phyloP scores from a whole-genome alignment of 2,329 filamentous ascomycete species.

The Aspergillus sp. region DNA sequence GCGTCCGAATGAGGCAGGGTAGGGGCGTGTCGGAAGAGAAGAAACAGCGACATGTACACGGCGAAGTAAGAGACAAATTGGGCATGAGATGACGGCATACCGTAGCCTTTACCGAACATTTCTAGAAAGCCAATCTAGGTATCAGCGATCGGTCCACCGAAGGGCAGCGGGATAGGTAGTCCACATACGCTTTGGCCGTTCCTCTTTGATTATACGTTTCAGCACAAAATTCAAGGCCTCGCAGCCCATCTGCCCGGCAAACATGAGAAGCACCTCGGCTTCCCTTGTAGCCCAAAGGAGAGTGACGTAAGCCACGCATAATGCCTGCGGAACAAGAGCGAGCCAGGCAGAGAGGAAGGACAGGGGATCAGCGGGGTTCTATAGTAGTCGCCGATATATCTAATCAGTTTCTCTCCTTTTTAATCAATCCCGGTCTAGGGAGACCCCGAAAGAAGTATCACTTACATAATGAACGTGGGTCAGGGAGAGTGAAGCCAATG shows the following conservation, averaged over 20 bases:
- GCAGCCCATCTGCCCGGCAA: slow-evolving; percentile 85
- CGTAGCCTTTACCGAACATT: slow-evolving; percentile 87
- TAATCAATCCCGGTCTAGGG: background rate
- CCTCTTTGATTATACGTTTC: slow-evolving; percentile 89
- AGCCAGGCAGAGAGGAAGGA: slow-evolving; percentile 92
- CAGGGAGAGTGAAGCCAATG: slow-evolving; percentile 84
- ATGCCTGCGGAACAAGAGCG: slow-evolving; percentile 85
- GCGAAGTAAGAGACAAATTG: slow-evolving; percentile 95
- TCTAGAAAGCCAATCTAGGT: slow-evolving; percentile 39
- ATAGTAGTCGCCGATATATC: slow-evolving; percentile 5
- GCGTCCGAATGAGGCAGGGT: slow-evolving; percentile 44
- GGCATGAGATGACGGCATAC: slow-evolving; percentile 94
- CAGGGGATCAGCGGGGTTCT: slow-evolving; percentile 83
- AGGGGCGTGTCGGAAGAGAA: slow-evolving; percentile 77
- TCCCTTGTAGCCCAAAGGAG: slow-evolving; percentile 90
- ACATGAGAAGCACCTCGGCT: slow-evolving; percentile 84
- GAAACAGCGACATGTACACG: slow-evolving; percentile 77
- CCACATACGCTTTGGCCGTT: slow-evolving; percentile 72
- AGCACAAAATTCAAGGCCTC: slow-evolving; percentile 87
- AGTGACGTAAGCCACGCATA: slow-evolving; percentile 86
- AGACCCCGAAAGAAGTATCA: slow-evolving; percentile 10
- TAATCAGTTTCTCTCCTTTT: slow-evolving; percentile 3
- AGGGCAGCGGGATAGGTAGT: background rate
- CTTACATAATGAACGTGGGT: slow-evolving; percentile 95
- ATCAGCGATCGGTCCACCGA: background rate